Conservation (phyloP, 139 green algal species). For the Diplosphaera chodatii region DNA sequence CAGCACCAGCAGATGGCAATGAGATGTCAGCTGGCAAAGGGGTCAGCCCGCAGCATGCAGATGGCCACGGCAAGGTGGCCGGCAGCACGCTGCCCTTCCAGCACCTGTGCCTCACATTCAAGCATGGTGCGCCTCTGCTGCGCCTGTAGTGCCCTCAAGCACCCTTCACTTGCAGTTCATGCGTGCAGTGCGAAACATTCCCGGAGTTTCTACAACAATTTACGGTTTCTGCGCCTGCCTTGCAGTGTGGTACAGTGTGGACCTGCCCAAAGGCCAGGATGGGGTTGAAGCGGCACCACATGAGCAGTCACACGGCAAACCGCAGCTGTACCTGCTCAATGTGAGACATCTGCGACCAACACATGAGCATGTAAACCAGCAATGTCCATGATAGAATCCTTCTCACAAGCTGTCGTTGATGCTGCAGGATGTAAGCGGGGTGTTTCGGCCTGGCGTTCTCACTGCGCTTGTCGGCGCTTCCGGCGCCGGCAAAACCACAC, state of each 20-base stretch:
- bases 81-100: constrained; percentile 22
- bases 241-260: constrained; percentile 20
- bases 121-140: constrained; percentile 11
- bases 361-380: too few relatives aligned
- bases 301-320: neutral
- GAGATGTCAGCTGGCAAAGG: too few relatives aligned
- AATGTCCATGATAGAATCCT: too few relatives aligned
- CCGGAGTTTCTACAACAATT: too few relatives aligned
- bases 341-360: too few relatives aligned
- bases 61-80: neutral
- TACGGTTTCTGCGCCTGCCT: too few relatives aligned
- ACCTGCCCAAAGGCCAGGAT: neutral
- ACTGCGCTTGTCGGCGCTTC: constrained; percentile 33
- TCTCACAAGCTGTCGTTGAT: too few relatives aligned
- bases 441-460: constrained; percentile 19
- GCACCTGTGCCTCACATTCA: constrained; percentile 28
- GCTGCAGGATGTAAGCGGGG: neutral
- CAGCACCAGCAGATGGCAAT: too few relatives aligned
- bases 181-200: too few relatives aligned
- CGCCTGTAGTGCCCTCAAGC: too few relatives aligned
- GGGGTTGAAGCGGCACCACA: neutral
- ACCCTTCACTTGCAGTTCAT: too few relatives aligned
- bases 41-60: neutral
- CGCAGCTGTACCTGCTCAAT: constrained; percentile 1
- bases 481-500: constrained; percentile 31